These are phyloP conservation scores for Macrophomina pseudophaseolina DNA, from an alignment of 2,329 filamentous ascomycete genomes.

Conservation along the genomic window DNA sequence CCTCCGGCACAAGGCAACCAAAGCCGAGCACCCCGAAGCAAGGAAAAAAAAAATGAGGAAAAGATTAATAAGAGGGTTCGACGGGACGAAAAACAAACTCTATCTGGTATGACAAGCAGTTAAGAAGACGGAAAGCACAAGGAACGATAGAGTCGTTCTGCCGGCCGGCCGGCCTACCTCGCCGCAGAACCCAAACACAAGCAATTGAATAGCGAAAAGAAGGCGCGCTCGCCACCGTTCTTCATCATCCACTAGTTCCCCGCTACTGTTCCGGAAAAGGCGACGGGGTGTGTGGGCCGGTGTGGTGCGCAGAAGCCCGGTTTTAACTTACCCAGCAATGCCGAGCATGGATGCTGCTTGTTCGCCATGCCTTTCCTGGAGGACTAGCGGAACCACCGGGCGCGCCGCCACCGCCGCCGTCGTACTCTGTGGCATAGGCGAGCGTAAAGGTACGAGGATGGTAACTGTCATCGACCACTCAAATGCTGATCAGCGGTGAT, in stretches of 20 bases:
- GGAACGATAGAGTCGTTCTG: not conserved
- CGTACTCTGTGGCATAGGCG: not conserved
- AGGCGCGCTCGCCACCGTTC: not conserved
- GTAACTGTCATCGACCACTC: not conserved
- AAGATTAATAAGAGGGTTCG: not conserved
- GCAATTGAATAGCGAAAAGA: not conserved
- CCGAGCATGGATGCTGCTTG: not conserved
- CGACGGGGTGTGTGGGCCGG: not conserved
- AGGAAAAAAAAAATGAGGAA: not conserved
- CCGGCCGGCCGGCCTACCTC: not conserved
- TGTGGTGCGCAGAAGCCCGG: not conserved
- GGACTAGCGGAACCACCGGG: not conserved
- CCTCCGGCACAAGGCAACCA: not conserved
- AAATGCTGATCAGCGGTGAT: slow-evolving; percentile 2
- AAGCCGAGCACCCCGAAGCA: not conserved
- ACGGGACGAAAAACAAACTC: not conserved
- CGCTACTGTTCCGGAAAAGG: slow-evolving; percentile 7
- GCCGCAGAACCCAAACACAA: not conserved
- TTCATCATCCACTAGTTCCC: not conserved
- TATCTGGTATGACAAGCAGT: too few relatives aligned
- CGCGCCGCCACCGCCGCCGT: not conserved
- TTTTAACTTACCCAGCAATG: not conserved
- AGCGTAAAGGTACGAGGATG: not conserved
- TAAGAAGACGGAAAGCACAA: too few relatives aligned
- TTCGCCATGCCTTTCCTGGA: not conserved